Conservation (phyloP, 345 rosid species). For the Pistacia integerrima region DNA sequence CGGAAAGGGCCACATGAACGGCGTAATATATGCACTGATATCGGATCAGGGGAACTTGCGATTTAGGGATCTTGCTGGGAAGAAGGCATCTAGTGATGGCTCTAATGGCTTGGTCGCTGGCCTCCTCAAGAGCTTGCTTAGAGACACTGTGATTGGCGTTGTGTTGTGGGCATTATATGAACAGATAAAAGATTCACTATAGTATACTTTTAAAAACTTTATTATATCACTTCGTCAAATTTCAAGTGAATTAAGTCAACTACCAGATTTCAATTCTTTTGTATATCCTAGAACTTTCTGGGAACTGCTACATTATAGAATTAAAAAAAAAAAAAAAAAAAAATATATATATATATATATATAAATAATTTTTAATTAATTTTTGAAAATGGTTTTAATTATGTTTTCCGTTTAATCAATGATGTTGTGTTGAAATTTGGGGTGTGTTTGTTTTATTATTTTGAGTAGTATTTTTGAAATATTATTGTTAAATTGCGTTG, state of each 20-base stretch:
- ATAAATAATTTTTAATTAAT: too few species aligned
- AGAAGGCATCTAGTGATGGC: slow-evolving; percentile 26
- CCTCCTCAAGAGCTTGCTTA: slow-evolving; percentile 38
- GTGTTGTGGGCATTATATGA: slow-evolving; percentile 58
- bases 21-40: slow-evolving; percentile 72
- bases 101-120: slow-evolving; percentile 37
- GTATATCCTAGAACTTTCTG: slow-evolving; percentile 12
- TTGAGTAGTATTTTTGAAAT: too few species aligned
- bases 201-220: neutral
- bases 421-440: too few species aligned
- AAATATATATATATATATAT: too few species aligned
- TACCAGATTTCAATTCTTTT: neutral
- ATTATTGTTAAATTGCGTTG: too few species aligned
- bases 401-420: too few species aligned
- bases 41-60: slow-evolving; percentile 76
- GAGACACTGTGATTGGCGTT: slow-evolving; percentile 53
- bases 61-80: slow-evolving; percentile 72
- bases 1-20: slow-evolving; percentile 89
- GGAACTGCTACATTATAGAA: neutral
- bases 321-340: too few species aligned
- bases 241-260: neutral
- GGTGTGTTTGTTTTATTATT: too few species aligned
- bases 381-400: too few species aligned
- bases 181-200: slow-evolving; percentile 23
- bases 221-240: too few species aligned